Conservation (phyloP, 2,329 filamentous ascomycete species). For the Pseudopyrenochaeta lycopersici region DNA sequence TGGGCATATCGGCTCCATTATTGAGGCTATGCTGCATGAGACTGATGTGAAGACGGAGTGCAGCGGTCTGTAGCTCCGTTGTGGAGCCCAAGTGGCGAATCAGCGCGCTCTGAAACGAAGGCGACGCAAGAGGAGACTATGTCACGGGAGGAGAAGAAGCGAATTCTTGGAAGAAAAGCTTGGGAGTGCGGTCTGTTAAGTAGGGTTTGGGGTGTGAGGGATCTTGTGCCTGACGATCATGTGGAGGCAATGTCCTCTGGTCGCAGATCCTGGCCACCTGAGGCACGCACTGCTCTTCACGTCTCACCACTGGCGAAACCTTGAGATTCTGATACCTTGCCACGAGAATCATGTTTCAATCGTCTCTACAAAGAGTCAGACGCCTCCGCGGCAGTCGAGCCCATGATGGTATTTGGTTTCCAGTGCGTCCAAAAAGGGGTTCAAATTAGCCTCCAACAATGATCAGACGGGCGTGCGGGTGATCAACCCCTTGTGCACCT, state of each 20-base stretch:
- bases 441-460: too few species aligned
- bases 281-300: slow-evolving; percentile 4
- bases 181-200: slow-evolving; percentile 12
- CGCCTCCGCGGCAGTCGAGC: too few species aligned
- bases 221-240: slow-evolving; percentile 17
- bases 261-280: slow-evolving; percentile 11
- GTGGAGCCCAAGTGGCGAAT: slow-evolving; percentile 9
- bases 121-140: slow-evolving; percentile 4
- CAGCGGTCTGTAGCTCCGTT: slow-evolving; percentile 9
- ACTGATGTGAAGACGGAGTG: slow-evolving; percentile 16
- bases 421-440: too few species aligned
- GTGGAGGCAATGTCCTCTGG: slow-evolving; percentile 2
- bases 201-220: slow-evolving; percentile 3
- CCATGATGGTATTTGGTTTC: too few species aligned
- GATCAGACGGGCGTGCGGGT: too few species aligned
- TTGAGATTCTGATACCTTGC: background rate
- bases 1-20: slow-evolving; percentile 6
- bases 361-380: background rate
- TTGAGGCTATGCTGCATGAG: slow-evolving; percentile 29
- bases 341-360: slow-evolving; percentile 1
- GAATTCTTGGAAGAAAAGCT: slow-evolving; percentile 27
- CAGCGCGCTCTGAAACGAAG: slow-evolving; percentile 18
- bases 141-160: slow-evolving; percentile 5
- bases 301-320: slow-evolving; percentile 1
- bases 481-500: too few species aligned